Evolutionary conservation across 2,329 filamentous ascomycete genomes (phyloP).

Genomic region (Calycina herbarum): DNA sequence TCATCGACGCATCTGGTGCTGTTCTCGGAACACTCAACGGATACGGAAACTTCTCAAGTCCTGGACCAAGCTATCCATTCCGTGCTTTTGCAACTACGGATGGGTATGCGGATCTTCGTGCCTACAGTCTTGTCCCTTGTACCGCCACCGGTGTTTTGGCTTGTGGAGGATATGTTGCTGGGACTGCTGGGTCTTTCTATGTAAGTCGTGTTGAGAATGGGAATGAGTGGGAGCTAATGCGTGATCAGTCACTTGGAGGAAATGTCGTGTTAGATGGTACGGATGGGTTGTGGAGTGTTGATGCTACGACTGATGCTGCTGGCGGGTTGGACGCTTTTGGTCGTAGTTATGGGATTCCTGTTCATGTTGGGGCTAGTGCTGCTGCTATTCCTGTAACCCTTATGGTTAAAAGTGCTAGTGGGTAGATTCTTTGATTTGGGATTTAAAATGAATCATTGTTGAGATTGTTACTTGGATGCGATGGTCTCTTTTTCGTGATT

Average conservation of each 20-base stretch:
- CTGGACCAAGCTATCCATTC: slow-evolving; percentile 15
- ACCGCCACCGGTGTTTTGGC: background rate
- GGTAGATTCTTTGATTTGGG: background rate
- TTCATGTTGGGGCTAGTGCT: slow-evolving; percentile 8
- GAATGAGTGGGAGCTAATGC: background rate
- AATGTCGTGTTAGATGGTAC: slow-evolving; percentile 11
- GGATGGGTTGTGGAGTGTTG: slow-evolving; percentile 14
- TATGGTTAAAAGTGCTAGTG: slow-evolving; percentile 2
- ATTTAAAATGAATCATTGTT: background rate
- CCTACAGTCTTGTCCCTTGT: background rate
- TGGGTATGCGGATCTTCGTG: background rate
- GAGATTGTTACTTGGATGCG: no score
- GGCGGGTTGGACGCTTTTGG: slow-evolving; percentile 7
- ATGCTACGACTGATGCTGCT: slow-evolving; percentile 8
- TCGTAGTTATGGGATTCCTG: slow-evolving; percentile 16
- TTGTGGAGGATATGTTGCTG: background rate
- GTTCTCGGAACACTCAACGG: slow-evolving; percentile 15
- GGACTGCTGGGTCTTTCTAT: background rate
- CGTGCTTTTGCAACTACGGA: background rate
- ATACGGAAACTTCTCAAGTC: slow-evolving; percentile 18
- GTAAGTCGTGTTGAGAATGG: background rate
- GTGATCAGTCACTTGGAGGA: background rate
- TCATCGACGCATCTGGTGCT: slow-evolving; percentile 5
- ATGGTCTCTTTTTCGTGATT: no score
- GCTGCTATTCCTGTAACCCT: slow-evolving; percentile 13